Conservation (phyloP, 495 filamentous ascomycete genomes). For the Cudoniella acicularis region DNA sequence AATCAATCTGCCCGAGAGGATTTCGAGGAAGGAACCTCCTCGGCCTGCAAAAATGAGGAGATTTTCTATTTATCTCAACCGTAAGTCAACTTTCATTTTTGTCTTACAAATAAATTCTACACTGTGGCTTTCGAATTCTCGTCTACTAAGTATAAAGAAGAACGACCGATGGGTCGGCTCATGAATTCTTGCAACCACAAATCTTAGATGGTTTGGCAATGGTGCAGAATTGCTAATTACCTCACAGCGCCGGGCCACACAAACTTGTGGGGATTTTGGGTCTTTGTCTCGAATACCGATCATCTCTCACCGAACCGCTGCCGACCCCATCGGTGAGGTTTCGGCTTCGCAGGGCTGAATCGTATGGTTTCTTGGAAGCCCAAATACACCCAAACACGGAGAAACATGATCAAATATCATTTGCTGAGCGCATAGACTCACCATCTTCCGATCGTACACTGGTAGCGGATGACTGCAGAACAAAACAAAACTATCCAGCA, state of each 20-base stretch:
- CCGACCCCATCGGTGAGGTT: background rate
- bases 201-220: too few species aligned
- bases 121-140: too few species aligned
- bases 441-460: too few species aligned
- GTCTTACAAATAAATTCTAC: too few species aligned
- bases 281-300: slow-evolving; percentile 3
- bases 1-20: background rate
- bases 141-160: too few species aligned
- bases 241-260: slow-evolving; percentile 5
- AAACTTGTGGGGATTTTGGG: slow-evolving; percentile 6
- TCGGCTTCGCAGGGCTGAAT: background rate
- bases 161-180: too few species aligned
- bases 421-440: background rate
- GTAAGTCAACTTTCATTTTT: slow-evolving; percentile 4
- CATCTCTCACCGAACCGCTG: background rate
- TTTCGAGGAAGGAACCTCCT: background rate
- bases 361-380: background rate
- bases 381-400: background rate
- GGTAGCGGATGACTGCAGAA: too few species aligned
- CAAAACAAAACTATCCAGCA: too few species aligned
- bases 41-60: background rate
- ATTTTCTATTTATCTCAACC: slow-evolving; percentile 9
- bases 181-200: too few species aligned
- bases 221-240: background rate
- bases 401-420: background rate